Conservation (phyloP, 2,329 filamentous ascomycete genomes). For the Botrytis fragariae region DNA sequence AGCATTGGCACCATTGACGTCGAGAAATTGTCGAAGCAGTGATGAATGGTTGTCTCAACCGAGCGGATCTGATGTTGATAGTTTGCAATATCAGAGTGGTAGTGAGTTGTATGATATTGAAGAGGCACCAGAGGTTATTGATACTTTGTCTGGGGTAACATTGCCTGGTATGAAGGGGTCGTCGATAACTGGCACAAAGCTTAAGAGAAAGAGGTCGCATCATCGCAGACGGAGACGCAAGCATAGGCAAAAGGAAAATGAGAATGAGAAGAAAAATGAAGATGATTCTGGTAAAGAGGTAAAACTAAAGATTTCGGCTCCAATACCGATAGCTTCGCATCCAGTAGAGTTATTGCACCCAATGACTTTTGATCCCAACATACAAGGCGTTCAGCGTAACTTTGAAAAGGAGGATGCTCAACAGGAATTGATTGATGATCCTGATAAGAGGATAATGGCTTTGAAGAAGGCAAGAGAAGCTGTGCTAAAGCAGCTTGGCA, state of each 20-base stretch:
- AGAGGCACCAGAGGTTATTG: slow-evolving; percentile 28
- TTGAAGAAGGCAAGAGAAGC: slow-evolving; percentile 59
- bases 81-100: slow-evolving; percentile 29
- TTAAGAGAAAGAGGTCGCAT: slow-evolving; percentile 44
- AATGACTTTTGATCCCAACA: slow-evolving; percentile 52
- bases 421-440: slow-evolving; percentile 56
- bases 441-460: slow-evolving; percentile 52
- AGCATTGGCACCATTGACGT: slow-evolving; percentile 68
- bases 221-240: slow-evolving; percentile 36
- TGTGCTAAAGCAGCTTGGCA: slow-evolving; percentile 56
- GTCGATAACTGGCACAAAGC: slow-evolving; percentile 44
- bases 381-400: slow-evolving; percentile 58
- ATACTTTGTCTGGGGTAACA: slow-evolving; percentile 26
- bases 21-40: slow-evolving; percentile 40
- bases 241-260: slow-evolving; percentile 37
- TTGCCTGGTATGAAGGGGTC: slow-evolving; percentile 20
- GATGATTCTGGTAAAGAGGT: slow-evolving; percentile 8
- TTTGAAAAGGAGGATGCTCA: slow-evolving; percentile 56
- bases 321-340: slow-evolving; percentile 31
- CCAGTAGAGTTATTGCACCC: slow-evolving; percentile 49
- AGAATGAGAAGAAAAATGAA: slow-evolving; percentile 31
- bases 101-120: slow-evolving; percentile 31
- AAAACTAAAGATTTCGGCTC: slow-evolving; percentile 27
- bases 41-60: slow-evolving; percentile 42
- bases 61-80: slow-evolving; percentile 34